Conservation (phyloP, 2,329 filamentous ascomycete genomes). For the Macrophomina phaseolina region DNA sequence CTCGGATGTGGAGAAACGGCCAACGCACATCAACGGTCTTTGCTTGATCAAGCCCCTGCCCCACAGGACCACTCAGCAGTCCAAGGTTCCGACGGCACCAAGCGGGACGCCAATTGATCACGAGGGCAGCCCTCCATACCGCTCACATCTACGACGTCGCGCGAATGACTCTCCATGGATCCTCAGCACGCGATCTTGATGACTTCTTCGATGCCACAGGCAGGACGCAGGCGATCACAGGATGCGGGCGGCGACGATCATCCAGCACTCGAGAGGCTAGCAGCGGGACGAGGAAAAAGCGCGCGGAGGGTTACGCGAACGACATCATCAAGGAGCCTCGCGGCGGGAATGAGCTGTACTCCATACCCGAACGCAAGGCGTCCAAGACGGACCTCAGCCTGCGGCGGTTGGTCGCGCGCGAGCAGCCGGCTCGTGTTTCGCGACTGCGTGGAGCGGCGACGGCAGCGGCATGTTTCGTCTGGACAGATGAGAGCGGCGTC, state of each 20-base stretch:
- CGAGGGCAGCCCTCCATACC: background rate
- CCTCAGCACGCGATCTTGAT: background rate
- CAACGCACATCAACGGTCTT: background rate
- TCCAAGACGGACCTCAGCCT: background rate
- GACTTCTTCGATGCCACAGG: background rate
- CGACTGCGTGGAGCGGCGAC: background rate
- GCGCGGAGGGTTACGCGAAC: background rate
- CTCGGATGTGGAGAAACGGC: background rate
- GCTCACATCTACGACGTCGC: background rate
- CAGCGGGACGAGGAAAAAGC: background rate
- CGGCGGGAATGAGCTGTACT: background rate
- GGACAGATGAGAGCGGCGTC: background rate
- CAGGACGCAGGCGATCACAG: background rate
- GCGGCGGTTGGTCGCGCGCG: background rate
- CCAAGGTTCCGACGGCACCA: background rate
- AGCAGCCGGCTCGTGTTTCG: background rate
- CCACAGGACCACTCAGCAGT: conserved; percentile 1
- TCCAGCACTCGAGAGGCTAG: background rate
- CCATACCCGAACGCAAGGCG: background rate
- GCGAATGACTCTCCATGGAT: background rate
- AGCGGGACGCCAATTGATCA: background rate
- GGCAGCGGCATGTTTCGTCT: background rate
- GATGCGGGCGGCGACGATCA: background rate
- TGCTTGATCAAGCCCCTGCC: background rate
- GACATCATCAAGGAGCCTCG: background rate